Conservation (phyloP, 345 rosid species). For the Bruguiera gymnorhiza region DNA sequence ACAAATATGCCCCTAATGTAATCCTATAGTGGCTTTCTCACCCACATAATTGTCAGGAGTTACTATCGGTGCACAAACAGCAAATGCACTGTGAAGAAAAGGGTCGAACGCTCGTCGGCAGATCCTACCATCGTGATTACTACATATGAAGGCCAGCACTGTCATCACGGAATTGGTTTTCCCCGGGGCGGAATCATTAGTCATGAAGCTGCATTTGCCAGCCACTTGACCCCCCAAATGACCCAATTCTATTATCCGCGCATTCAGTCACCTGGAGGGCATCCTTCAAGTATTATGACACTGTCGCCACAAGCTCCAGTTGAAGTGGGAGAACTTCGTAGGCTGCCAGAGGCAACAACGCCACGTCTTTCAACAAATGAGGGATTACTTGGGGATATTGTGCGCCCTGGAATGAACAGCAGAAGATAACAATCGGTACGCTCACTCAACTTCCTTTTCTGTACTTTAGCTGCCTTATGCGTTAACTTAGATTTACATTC, state of each 20-base stretch:
- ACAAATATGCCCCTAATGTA: too few species aligned
- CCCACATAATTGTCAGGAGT: conserved; percentile 48
- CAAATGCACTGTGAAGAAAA: conserved; percentile 92
- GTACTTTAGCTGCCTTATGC: neutral
- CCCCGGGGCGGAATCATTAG: conserved; percentile 70
- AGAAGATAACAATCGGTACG: conserved; percentile 35
- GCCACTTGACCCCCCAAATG: conserved; percentile 39
- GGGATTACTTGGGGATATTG: conserved; percentile 87
- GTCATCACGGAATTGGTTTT: conserved; percentile 80
- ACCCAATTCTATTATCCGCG: conserved; percentile 54
- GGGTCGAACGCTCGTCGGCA: conserved; percentile 89
- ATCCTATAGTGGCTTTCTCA: too few species aligned
- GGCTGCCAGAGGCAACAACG: conserved; percentile 17
- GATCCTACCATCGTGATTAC: conserved; percentile 82
- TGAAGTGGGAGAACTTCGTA: conserved; percentile 19
- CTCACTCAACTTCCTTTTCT: conserved; percentile 1
- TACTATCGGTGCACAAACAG: conserved; percentile 92
- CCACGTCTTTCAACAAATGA: conserved; percentile 41
- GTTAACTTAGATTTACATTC: neutral
- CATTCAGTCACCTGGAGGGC: conserved; percentile 40
- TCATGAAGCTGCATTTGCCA: conserved; percentile 46
- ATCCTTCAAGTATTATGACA: conserved; percentile 22
- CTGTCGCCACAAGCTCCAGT: conserved; percentile 23
- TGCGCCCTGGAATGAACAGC: conserved; percentile 72
- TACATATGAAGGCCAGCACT: conserved; percentile 98